Conservation (phyloP, 2,329 filamentous ascomycete species). For the Rhinocladiella mackenziei region DNA sequence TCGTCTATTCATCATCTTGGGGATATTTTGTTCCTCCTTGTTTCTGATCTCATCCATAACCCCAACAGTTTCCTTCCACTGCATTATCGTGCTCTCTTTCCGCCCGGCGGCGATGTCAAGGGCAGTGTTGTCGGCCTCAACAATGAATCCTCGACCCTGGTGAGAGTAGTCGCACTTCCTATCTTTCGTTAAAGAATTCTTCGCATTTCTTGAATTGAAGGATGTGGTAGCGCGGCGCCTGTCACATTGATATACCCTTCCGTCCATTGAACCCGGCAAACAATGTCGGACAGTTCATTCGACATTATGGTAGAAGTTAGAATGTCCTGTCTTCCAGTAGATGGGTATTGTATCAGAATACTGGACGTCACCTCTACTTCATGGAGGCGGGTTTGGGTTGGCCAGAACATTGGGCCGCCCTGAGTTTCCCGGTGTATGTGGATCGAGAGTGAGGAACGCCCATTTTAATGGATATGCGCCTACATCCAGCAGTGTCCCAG, state of each 20-base stretch:
- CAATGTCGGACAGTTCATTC: conserved; percentile 3
- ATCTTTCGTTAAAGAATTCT: conserved; percentile 2
- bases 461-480: conserved; percentile 86
- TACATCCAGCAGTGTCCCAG: conserved; percentile 76
- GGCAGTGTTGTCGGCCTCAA: conserved; percentile 31
- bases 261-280: conserved; percentile 26
- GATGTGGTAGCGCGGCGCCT: conserved; percentile 14
- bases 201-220: conserved; percentile 8
- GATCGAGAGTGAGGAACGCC: conserved; percentile 42
- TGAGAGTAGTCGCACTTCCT: conserved; percentile 15
- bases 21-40: conserved; percentile 33
- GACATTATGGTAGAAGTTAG: conserved; percentile 38
- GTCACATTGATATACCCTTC: conserved; percentile 25
- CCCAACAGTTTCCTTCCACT: conserved; percentile 46
- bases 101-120: conserved; percentile 32
- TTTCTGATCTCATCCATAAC: conserved; percentile 47
- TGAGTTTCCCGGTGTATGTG: conserved; percentile 8
- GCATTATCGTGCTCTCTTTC: conserved; percentile 44
- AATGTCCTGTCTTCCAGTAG: conserved; percentile 42
- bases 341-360: conserved; percentile 40
- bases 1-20: conserved; percentile 6
- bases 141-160: conserved; percentile 36
- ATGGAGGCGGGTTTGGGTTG: conserved; percentile 29
- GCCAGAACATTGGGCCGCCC: background rate
- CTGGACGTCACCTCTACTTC: conserved; percentile 36